Evolutionary conservation across 352 stramenopile genomes (phyloP).

Genomic region (Phytophthora agathidicida): DNA sequence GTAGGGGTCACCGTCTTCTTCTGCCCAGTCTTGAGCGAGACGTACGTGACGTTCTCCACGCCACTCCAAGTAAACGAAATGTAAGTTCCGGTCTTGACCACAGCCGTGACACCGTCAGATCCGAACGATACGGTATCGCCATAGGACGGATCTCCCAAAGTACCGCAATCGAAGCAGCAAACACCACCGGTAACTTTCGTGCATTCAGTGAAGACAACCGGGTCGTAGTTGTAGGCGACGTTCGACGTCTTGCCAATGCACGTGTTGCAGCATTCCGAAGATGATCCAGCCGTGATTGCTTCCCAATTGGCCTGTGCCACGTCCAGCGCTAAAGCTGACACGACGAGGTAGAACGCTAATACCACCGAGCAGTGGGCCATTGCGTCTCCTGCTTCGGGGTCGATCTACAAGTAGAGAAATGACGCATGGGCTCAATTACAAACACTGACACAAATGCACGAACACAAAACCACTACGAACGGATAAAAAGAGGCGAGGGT

Average conservation of each 20-base stretch:
- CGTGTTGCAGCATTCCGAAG: constrained; percentile 55
- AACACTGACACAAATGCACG: constrained; percentile 9
- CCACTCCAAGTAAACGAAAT: constrained; percentile 60
- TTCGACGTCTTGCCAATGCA: constrained; percentile 72
- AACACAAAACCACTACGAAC: constrained; percentile 18
- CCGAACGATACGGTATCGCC: constrained; percentile 37
- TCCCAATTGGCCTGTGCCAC: constrained; percentile 9
- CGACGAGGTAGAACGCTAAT: constrained; percentile 1
- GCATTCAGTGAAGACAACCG: constrained; percentile 62
- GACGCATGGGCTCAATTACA: constrained; percentile 6
- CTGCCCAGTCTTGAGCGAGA: constrained; percentile 61
- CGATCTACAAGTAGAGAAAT: constrained; percentile 22
- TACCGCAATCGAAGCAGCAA: constrained; percentile 76
- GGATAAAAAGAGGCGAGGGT: constrained; percentile 29
- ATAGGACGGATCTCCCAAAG: constrained; percentile 39
- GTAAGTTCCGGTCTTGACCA: constrained; percentile 53
- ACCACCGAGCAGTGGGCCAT: constrained; percentile 6
- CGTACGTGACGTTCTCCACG: constrained; percentile 66
- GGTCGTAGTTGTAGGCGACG: constrained; percentile 71
- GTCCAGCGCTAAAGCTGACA: constrained; percentile 3
- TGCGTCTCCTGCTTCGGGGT: background rate
- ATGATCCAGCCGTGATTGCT: constrained; percentile 8
- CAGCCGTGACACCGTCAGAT: constrained; percentile 55
- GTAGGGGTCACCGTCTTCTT: constrained; percentile 70
- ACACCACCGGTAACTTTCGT: constrained; percentile 47